Percentiles rank a stretch among this genome's conserved stretches.
Conservation (phyloP, 306 rosid species). For the Vicia sativa region DNA sequence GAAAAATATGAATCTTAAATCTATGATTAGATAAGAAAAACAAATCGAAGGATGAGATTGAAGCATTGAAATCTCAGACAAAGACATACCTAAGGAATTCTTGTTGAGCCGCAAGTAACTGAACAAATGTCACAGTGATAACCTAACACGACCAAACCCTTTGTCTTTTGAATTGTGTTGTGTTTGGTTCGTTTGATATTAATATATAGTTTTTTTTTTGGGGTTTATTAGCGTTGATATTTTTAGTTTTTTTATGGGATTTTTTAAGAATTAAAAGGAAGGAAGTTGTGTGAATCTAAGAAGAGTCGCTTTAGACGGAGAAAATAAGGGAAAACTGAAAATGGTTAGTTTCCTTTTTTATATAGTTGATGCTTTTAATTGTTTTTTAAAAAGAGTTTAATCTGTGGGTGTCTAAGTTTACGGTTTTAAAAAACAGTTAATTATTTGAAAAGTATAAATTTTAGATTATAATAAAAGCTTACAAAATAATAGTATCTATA, state of each 20-base stretch:
- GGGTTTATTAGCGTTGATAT: background rate
- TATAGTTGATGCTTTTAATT: background rate
- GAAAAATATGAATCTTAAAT: background rate
- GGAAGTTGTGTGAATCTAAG: background rate
- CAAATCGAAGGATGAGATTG: background rate
- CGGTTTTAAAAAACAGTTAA: no score
- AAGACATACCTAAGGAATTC: background rate
- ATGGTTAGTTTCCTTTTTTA: background rate
- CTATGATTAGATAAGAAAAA: background rate
- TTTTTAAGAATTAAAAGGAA: background rate
- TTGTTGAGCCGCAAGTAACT: conserved; percentile 30
- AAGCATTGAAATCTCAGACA: no score
- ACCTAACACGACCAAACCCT: conserved; percentile 28
- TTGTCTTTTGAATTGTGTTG: conserved; percentile 2
- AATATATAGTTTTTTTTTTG: background rate
- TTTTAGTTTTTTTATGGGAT: background rate
- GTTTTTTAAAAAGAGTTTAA: no score
- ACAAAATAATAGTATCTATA: no score
- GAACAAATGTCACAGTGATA: conserved; percentile 31
- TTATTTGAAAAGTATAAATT: no score
- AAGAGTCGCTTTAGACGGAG: background rate
- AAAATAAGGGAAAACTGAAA: background rate
- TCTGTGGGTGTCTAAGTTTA: no score
- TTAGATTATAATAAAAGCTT: no score
- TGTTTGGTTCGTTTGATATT: background rate